A percentile compares a stretch with the other conserved stretches of the same genome.
Conservation (phyloP, 1,284 basidiomycete genomes). For the Ustilago loliicola region DNA sequence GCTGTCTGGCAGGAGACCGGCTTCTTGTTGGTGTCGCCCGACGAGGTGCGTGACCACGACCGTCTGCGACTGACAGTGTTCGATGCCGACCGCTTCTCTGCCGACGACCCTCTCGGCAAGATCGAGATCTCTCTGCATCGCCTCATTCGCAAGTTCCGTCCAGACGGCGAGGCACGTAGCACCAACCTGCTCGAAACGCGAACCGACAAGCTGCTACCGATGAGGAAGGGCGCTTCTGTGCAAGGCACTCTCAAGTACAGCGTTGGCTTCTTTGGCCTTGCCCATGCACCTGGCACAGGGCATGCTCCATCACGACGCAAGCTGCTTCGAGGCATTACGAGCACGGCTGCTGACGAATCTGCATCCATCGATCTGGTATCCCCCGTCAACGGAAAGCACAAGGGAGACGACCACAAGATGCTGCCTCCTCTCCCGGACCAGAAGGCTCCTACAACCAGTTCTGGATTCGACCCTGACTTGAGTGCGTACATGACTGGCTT, state of each 20-base stretch:
- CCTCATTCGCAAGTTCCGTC: slow-evolving; percentile 50
- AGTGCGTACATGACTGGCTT: slow-evolving; percentile 56
- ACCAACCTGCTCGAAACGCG: slow-evolving; percentile 56
- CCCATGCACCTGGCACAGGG: slow-evolving; percentile 44
- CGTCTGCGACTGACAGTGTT: slow-evolving; percentile 59
- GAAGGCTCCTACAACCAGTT: not conserved
- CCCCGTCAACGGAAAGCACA: slow-evolving; percentile 27
- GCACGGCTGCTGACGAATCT: slow-evolving; percentile 15
- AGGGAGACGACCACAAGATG: slow-evolving; percentile 24
- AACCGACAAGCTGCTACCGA: slow-evolving; percentile 53
- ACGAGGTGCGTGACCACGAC: slow-evolving; percentile 63
- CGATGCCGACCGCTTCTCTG: slow-evolving; percentile 67
- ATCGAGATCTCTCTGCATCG: slow-evolving; percentile 58
- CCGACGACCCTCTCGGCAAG: slow-evolving; percentile 66
- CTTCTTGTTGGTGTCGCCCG: slow-evolving; percentile 58
- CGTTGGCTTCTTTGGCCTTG: slow-evolving; percentile 60
- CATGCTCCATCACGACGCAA: slow-evolving; percentile 42
- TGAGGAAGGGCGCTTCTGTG: slow-evolving; percentile 48
- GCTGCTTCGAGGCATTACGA: slow-evolving; percentile 41
- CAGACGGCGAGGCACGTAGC: slow-evolving; percentile 27
- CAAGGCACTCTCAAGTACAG: slow-evolving; percentile 64
- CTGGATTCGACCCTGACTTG: slow-evolving; percentile 16
- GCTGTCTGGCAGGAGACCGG: slow-evolving; percentile 65
- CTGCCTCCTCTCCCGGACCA: slow-evolving; percentile 22
- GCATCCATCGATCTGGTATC: slow-evolving; percentile 39